Conservation (phyloP, 305 asterid genomes). For the Fraxinus greggii region DNA sequence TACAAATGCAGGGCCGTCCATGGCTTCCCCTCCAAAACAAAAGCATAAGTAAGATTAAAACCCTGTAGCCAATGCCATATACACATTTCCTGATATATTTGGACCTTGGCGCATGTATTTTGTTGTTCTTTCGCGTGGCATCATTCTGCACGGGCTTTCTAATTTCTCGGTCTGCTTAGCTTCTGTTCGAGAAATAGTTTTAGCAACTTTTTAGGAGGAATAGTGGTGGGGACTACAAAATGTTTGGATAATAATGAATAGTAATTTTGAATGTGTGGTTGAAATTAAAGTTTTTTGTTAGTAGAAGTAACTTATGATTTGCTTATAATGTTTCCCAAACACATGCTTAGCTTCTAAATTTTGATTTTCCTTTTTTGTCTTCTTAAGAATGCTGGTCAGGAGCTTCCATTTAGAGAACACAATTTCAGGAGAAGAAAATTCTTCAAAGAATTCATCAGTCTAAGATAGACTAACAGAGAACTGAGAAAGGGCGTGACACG, state of each 20-base stretch:
- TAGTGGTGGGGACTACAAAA: too few relatives aligned
- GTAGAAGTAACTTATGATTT: not conserved
- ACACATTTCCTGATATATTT: not conserved
- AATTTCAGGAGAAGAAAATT: not conserved
- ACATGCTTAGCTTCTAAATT: not conserved
- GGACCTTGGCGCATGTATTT: not conserved
- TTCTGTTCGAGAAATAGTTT: too few relatives aligned
- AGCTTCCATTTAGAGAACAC: not conserved
- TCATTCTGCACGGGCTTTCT: not conserved
- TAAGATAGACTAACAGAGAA: not conserved
- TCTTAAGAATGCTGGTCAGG: not conserved
- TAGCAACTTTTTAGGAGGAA: too few relatives aligned
- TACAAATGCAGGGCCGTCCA: not conserved
- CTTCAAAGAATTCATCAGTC: not conserved
- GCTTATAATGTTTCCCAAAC: not conserved
- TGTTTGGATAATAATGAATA: too few relatives aligned
- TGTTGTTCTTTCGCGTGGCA: not conserved
- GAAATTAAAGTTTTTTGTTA: too few relatives aligned
- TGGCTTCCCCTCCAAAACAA: not conserved
- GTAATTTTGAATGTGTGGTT: too few relatives aligned
- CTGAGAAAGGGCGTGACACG: not conserved
- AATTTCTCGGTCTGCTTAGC: not conserved
- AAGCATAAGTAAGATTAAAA: not conserved
- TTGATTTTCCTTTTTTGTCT: not conserved
- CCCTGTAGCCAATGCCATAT: not conserved